These are phyloP conservation scores for Arabidopsis arenosa DNA, from an alignment of 345 rosid genomes.

Conservation along the genomic window DNA sequence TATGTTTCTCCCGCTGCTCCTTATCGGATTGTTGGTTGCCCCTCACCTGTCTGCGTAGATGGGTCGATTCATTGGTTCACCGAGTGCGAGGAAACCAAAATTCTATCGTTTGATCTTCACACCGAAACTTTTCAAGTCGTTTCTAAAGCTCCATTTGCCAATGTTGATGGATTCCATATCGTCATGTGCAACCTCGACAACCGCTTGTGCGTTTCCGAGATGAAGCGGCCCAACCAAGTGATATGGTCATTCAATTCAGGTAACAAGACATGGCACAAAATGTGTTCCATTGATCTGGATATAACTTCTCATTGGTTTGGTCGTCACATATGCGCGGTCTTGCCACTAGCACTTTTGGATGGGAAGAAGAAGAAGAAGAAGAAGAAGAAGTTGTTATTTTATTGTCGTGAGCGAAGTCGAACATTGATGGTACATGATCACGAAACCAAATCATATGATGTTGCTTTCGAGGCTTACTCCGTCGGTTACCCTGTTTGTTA, in stretches of 20 bases:
- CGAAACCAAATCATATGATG: not conserved
- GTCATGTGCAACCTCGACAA: not conserved
- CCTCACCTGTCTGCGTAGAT: not conserved
- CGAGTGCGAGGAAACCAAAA: not conserved
- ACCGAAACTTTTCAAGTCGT: not conserved
- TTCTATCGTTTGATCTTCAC: not conserved
- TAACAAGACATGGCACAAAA: not conserved
- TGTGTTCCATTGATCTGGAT: not conserved
- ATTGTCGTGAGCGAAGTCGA: not conserved
- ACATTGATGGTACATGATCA: not conserved
- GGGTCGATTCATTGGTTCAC: not conserved
- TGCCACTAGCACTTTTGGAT: constrained; percentile 5
- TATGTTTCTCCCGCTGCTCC: not conserved
- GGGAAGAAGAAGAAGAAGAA: not conserved
- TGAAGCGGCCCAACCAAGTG: not conserved
- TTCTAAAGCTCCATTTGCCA: not conserved
- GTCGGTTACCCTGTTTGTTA: not conserved
- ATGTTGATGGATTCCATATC: not conserved
- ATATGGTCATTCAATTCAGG: constrained; percentile 4
- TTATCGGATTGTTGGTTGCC: not conserved
- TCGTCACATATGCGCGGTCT: not conserved
- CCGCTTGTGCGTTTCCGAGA: not conserved
- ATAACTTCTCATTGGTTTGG: not conserved
- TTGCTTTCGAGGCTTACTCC: not conserved
- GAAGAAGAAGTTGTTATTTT: not conserved